Percentiles rank a stretch among this genome's conserved stretches.
Conservation (phyloP, 257 asterid species). For the Solanum chilense region DNA sequence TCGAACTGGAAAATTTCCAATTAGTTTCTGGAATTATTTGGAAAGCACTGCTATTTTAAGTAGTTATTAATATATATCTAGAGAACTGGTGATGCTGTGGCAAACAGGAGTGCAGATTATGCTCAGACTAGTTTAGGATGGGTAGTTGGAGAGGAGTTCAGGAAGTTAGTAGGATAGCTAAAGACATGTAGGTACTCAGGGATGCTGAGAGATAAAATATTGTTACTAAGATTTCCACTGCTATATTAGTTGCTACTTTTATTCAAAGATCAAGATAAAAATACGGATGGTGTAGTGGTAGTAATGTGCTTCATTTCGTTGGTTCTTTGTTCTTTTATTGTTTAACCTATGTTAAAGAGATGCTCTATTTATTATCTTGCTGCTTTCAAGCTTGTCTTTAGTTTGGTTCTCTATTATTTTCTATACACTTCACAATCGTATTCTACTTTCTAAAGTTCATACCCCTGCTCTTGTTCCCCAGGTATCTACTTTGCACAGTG, state of each 20-base stretch:
- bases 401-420: background rate
- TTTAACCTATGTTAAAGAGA: background rate
- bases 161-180: background rate
- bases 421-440: background rate
- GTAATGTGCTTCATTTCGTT: background rate
- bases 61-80: background rate
- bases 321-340: background rate
- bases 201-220: background rate
- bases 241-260: background rate
- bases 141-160: background rate
- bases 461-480: constrained; percentile 15
- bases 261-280: background rate
- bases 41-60: background rate
- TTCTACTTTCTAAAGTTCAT: background rate
- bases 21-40: background rate
- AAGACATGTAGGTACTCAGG: background rate
- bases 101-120: background rate
- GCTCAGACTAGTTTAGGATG: background rate
- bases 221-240: background rate
- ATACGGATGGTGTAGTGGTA: background rate
- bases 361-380: background rate
- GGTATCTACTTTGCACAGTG: constrained; percentile 95
- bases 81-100: background rate
- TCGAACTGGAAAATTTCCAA: background rate
- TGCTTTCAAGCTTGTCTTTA: background rate